Percentiles rank a stretch among this genome's conserved stretches.
Conservation (phyloP, 2,329 filamentous ascomycete species). For the Chrysosporium keratinophilum region DNA sequence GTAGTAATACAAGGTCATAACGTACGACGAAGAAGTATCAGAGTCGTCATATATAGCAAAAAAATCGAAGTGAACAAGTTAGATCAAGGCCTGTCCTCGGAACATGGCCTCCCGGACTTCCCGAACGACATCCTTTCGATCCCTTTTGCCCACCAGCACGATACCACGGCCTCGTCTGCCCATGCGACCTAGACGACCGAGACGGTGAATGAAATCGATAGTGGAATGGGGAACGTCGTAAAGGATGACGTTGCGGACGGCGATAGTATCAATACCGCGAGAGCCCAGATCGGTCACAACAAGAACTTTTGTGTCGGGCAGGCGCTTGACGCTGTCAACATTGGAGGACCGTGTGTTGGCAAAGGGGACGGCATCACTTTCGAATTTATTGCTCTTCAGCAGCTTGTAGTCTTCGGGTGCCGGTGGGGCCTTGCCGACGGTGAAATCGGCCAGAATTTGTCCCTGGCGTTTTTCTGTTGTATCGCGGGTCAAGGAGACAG, state of each 20-base stretch:
- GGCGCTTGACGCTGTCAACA: constrained; percentile 12
- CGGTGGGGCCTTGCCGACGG: constrained; percentile 30
- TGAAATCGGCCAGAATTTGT: constrained; percentile 69
- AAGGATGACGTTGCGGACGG: constrained; percentile 80
- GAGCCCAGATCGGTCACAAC: constrained; percentile 91
- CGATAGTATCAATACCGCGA: constrained; percentile 84
- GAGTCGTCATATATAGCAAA: neutral
- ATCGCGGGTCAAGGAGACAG: constrained; percentile 74
- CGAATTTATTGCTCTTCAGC: constrained; percentile 14
- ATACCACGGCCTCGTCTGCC: constrained; percentile 78
- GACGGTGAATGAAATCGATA: constrained; percentile 94
- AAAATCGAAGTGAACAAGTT: constrained; percentile 16
- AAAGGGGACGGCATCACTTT: constrained; percentile 18
- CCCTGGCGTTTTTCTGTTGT: constrained; percentile 65
- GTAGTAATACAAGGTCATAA: neutral
- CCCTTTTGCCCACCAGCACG: constrained; percentile 79
- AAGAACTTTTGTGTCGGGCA: constrained; percentile 68
- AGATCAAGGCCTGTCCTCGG: constrained; percentile 67
- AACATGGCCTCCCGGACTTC: constrained; percentile 89
- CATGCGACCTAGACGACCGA: constrained; percentile 88
- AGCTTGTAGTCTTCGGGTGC: constrained; percentile 21
- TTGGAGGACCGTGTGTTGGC: neutral
- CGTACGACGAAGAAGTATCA: neutral
- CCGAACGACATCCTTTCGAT: constrained; percentile 78
- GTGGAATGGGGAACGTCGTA: constrained; percentile 98